These are phyloP conservation scores for Gynandropsis gynandra DNA, from an alignment of 345 rosid genomes.

Conservation along the genomic window DNA sequence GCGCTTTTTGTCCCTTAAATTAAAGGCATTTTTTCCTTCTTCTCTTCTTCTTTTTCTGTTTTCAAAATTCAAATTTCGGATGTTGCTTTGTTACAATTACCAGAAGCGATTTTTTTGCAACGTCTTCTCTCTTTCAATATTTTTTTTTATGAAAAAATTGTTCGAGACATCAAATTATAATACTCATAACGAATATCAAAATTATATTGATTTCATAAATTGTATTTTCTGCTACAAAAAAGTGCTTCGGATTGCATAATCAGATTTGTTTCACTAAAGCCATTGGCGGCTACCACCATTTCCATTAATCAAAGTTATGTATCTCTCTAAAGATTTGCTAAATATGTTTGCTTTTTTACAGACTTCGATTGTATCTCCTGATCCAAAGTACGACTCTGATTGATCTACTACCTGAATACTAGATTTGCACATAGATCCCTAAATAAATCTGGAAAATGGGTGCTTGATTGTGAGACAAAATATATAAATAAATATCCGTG, in stretches of 20 bases:
- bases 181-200: no score
- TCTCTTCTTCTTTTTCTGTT: constrained; percentile 12
- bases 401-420: constrained; percentile 1
- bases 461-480: constrained; percentile 20
- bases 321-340: constrained; percentile 3
- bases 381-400: not conserved
- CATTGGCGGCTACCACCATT: constrained; percentile 1
- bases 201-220: no score
- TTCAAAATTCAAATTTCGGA: constrained; percentile 28
- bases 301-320: constrained; percentile 8
- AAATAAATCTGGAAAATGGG: not conserved
- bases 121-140: not conserved
- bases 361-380: not conserved
- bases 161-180: no score
- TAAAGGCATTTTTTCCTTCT: constrained; percentile 12
- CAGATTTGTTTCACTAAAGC: no score
- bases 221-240: no score
- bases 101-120: not conserved
- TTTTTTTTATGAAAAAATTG: no score
- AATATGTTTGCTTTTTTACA: constrained; percentile 8
- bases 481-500: constrained; percentile 14
- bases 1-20: constrained; percentile 17
- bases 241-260: not conserved
- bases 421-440: not conserved
- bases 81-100: not conserved